These are phyloP conservation scores for Boletus huronensis DNA, from an alignment of 768 basidiomycete genomes.

Conservation along the genomic window DNA sequence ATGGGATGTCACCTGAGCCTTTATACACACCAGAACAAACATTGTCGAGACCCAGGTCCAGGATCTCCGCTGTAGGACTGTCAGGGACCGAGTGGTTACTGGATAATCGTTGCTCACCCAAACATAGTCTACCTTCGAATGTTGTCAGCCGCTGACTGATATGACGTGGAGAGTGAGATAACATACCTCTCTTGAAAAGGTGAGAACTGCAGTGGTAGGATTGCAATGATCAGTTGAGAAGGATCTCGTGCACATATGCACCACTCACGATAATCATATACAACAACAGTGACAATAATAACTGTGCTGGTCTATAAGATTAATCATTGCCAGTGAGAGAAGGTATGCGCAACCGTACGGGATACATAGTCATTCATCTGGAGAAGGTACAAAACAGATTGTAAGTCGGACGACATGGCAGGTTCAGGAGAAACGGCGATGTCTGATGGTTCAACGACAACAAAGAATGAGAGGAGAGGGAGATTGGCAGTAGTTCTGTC, in stretches of 20 bases:
- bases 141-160: too few species aligned
- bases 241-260: too few species aligned
- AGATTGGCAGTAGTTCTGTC: neutral
- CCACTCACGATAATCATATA: conserved; percentile 10
- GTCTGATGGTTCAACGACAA: neutral
- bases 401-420: too few species aligned
- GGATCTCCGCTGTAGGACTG: too few species aligned
- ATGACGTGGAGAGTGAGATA: rapidly evolving
- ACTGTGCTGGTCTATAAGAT: neutral
- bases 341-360: too few species aligned
- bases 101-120: too few species aligned
- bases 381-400: neutral
- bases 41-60: too few species aligned
- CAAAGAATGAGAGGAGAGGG: neutral
- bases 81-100: too few species aligned
- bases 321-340: too few species aligned
- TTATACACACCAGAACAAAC: too few species aligned
- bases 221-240: neutral
- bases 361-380: neutral
- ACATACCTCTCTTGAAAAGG: neutral
- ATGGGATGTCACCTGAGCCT: too few species aligned
- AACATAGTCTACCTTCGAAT: too few species aligned
- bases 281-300: neutral
- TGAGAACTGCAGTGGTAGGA: neutral
- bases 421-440: neutral